Conservation (phyloP, 164 flowering plant genomes). For the Pachysandra terminalis region DNA sequence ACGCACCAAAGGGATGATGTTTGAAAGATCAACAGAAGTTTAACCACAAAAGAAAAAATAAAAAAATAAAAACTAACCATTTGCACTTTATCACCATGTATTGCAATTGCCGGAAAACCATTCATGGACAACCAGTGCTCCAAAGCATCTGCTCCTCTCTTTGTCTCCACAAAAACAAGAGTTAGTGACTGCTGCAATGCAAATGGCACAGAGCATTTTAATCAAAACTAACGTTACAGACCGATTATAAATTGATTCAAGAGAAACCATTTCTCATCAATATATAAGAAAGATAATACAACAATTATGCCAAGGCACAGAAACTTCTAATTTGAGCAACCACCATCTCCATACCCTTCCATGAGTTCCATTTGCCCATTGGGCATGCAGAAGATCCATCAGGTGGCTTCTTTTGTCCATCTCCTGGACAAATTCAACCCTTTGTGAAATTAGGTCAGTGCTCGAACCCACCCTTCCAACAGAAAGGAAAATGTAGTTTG, state of each 20-base stretch:
- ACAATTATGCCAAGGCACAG: not conserved
- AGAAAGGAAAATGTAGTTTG: constrained; percentile 49
- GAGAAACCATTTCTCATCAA: too few species aligned
- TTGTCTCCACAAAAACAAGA: constrained; percentile 61
- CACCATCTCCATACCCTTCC: constrained; percentile 26
- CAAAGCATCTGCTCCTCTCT: constrained; percentile 55
- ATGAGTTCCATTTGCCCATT: constrained; percentile 23
- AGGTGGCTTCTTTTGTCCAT: constrained; percentile 41
- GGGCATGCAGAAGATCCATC: constrained; percentile 39
- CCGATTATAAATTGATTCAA: not conserved
- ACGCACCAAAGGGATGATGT: too few species aligned
- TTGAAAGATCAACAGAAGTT: too few species aligned
- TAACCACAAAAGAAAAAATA: too few species aligned
- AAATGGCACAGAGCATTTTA: not conserved
- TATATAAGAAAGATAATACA: not conserved
- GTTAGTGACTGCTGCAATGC: constrained; percentile 46
- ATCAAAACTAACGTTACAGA: too few species aligned
- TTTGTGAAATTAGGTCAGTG: constrained; percentile 49
- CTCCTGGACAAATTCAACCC: constrained; percentile 48
- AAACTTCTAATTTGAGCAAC: not conserved
- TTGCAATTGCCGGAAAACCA: constrained; percentile 55
- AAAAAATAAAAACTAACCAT: constrained; percentile 40
- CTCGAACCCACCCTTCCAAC: constrained; percentile 68
- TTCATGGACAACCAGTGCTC: constrained; percentile 42
- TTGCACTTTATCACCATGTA: constrained; percentile 65